Percentiles rank a stretch among this genome's conserved stretches.
Evolutionary conservation across 169 alveolate species (phyloP).

Genomic region (Plasmodium cynomolgi): DNA sequence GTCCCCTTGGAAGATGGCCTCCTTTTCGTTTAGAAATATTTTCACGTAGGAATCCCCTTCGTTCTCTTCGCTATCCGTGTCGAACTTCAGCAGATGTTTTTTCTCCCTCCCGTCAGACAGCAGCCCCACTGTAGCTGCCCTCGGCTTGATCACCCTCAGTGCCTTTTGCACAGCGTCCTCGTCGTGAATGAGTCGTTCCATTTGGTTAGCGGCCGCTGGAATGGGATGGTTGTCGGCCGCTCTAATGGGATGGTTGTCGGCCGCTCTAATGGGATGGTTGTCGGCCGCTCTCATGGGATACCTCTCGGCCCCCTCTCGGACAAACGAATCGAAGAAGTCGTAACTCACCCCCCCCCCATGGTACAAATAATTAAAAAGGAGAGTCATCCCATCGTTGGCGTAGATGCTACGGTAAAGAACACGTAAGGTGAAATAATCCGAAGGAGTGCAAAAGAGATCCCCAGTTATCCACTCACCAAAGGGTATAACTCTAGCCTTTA

Average conservation of each 20-base stretch:
- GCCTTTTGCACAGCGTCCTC: background rate
- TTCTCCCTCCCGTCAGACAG: background rate
- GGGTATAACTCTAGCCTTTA: constrained; percentile 21
- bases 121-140: background rate
- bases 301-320: background rate
- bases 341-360: background rate
- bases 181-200: background rate
- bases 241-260: background rate
- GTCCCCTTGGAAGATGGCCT: constrained; percentile 14
- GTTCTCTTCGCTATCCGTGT: background rate
- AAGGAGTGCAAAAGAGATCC: background rate
- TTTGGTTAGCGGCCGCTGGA: background rate
- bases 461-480: background rate
- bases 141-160: background rate
- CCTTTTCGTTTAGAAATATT: constrained; percentile 37
- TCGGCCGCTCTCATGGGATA: background rate
- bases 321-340: background rate
- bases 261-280: background rate
- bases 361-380: constrained; percentile 26
- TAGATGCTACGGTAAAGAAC: constrained; percentile 4
- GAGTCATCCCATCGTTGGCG: background rate
- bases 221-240: background rate
- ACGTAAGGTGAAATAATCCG: background rate
- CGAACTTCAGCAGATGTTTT: background rate
- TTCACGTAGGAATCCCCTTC: constrained; percentile 18